Conservation (phyloP, 495 filamentous ascomycete genomes). For the Xeromyces bisporus region DNA sequence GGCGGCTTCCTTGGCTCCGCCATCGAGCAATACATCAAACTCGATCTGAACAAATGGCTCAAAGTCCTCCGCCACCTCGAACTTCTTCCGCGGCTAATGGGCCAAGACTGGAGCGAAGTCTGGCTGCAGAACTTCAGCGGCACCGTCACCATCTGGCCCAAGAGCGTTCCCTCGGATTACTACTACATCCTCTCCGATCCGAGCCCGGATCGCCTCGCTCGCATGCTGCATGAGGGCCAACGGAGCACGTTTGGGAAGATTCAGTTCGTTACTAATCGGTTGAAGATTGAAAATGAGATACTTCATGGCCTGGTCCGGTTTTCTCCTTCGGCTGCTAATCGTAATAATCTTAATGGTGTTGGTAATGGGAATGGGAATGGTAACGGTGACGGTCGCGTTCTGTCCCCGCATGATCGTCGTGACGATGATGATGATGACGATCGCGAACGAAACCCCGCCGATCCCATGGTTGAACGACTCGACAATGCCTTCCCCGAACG, state of each 20-base stretch:
- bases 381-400: too few relatives aligned
- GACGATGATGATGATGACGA: not conserved
- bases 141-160: constrained; percentile 91
- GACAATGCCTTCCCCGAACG: constrained; percentile 20
- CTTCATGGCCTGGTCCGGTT: constrained; percentile 52
- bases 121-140: constrained; percentile 92
- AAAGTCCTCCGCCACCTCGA: constrained; percentile 85
- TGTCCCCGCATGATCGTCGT: too few relatives aligned
- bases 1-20: constrained; percentile 89
- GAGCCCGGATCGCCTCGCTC: constrained; percentile 48
- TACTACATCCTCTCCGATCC: constrained; percentile 76
- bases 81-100: constrained; percentile 73
- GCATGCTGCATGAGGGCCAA: constrained; percentile 80
- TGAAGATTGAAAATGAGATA: constrained; percentile 66
- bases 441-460: constrained; percentile 7
- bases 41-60: constrained; percentile 92
- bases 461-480: constrained; percentile 13
- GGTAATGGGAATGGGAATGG: too few relatives aligned
- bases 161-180: constrained; percentile 58
- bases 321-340: constrained; percentile 14
- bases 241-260: constrained; percentile 77
- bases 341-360: too few relatives aligned
- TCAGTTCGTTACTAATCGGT: constrained; percentile 72
- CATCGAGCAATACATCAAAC: constrained; percentile 82
- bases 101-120: constrained; percentile 90